Percentiles rank a stretch among this genome's conserved stretches.
These are phyloP conservation scores for Lasiosphaeria ovina DNA, from an alignment of 495 filamentous ascomycete genomes.

Conservation along the genomic window DNA sequence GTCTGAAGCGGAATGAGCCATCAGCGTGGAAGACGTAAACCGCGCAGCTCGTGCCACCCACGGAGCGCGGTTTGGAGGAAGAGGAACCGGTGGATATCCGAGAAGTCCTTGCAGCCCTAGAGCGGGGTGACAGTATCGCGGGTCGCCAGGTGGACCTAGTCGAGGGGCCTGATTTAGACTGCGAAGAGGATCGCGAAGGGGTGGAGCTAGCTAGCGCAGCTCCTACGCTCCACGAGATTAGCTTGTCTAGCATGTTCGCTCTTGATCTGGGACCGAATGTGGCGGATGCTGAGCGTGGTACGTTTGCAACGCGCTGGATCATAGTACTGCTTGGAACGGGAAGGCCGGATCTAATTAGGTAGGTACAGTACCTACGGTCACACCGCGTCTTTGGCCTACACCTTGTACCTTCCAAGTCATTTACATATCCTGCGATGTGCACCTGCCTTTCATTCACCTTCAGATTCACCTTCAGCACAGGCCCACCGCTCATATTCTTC, in stretches of 20 bases:
- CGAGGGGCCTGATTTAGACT: not conserved
- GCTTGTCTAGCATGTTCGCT: not conserved
- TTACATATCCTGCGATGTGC: too few species aligned
- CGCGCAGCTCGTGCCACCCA: constrained; percentile 3
- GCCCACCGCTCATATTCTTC: too few species aligned
- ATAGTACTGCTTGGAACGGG: not conserved
- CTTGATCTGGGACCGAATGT: not conserved
- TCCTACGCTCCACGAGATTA: not conserved
- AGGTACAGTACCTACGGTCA: too few species aligned
- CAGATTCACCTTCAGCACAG: too few species aligned
- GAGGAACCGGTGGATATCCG: not conserved
- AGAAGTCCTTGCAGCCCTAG: not conserved
- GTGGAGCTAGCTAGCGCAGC: not conserved
- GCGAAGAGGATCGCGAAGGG: not conserved
- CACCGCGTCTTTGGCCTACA: too few species aligned
- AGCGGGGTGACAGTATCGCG: not conserved
- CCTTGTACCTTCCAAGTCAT: too few species aligned
- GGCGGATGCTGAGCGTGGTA: not conserved
- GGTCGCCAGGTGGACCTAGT: not conserved
- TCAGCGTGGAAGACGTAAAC: constrained; percentile 2
- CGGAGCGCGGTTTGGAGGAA: constrained; percentile 4
- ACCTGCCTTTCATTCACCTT: too few species aligned
- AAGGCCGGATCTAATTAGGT: not conserved
- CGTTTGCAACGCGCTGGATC: not conserved
- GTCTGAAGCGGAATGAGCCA: constrained; percentile 5